Evolutionary conservation across 2,329 filamentous ascomycete species (phyloP), one percentile per base, ranked within the genome.

Genomic region (Talaromyces sp.): DNA sequence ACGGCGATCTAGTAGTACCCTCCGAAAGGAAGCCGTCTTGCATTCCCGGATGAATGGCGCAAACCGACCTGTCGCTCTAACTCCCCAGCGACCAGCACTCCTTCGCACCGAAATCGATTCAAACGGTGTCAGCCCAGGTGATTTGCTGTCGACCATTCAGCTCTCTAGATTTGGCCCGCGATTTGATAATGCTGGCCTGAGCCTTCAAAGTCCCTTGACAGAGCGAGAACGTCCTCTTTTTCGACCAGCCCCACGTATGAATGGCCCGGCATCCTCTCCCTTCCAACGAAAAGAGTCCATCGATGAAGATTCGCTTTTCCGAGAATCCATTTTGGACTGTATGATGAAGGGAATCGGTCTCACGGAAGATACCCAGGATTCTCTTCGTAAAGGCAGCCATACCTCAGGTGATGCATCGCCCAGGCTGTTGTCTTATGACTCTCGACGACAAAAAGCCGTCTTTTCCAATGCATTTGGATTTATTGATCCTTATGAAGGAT

Each of bases 291-390:
- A 92, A 60, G 91, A 97, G 51, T 88, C 89, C 0, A 76, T 91
- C 7, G 90, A 96, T 60, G 94, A 97, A 68, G 93, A 97, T 64
- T 85, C 87, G 42, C 74, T 96, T 6, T 97, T 99, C 71, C 83
- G 95, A 36, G 87, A 91, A 53, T 95, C 91, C 0, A 91, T 99
- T 14, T 76, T 97, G 19, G 91, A 96, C 62, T 97, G 94, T 68
- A 96, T 99, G 77, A 93, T 96, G 74, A 97, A 93, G 68, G 89
- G 91, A 0, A 88, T 99, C 55, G 94, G 94, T 0, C 76, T 99
- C 51, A 88, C 86, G 2, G 65, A 68, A 17, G 85, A 86, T 29
- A 82, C 81, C 3, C 86, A 86, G 32, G 84, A 86, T 52, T 80
- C 82, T 0, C 78, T 88, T 0, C 82, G 83, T 43, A 89, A 88